Base-by-base conservation (phyloP, 2,329 filamentous ascomycete species). In the Byssochlamys sp. region DNA sequence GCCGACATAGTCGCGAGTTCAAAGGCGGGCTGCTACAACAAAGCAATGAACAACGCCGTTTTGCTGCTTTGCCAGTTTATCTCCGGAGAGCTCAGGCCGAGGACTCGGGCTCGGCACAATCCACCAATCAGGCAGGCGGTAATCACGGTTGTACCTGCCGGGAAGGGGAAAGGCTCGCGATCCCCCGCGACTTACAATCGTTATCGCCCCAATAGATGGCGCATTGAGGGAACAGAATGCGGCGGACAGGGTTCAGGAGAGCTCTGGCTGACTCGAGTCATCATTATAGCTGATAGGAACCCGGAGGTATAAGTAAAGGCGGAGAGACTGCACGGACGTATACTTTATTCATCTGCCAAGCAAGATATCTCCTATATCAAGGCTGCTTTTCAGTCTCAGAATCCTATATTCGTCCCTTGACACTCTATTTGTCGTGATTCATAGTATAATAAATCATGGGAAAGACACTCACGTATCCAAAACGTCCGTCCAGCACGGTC, bases 401-500 rank as follows among this genome's bases (percentile, higher is more conserved):
- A 24, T 24, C 19, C 14, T n/a, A 19, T 2, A 24, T 45, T 24
- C 29, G 2, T 45, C 7, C n/a, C 4, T 45, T 7, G 2, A 7
- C n/a, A 45, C 19, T 45, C n/a, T 19, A 14, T 45, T 7, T 14
- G 6, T 19, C 19, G 14, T 45, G 14, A 14, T n/a, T 45, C 19
- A 45, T 6, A 45, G 4, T 24, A 3, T n/a, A 24, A 24, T 4
- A 5, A 51, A 24, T 7, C 14, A 77, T 78, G 76, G 75, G 73
- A 28, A 68, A 70, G 55, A 74, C 69, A 39, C 66, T 78, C 19
- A 71, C 71, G 27, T 89, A 89, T 62, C 85, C 86, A 52, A 87
- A 84, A 66, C 78, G 81, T 64, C 73, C 79, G 28, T 78, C 78
- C 64, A 88, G 85, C 72, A 87, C 82, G 27, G 81, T 89, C 61